A percentile compares a stretch with the other conserved stretches of the same genome.
Evolutionary conservation across 306 rosid genomes (phyloP).

Genomic region (Vachellia collinsii): DNA sequence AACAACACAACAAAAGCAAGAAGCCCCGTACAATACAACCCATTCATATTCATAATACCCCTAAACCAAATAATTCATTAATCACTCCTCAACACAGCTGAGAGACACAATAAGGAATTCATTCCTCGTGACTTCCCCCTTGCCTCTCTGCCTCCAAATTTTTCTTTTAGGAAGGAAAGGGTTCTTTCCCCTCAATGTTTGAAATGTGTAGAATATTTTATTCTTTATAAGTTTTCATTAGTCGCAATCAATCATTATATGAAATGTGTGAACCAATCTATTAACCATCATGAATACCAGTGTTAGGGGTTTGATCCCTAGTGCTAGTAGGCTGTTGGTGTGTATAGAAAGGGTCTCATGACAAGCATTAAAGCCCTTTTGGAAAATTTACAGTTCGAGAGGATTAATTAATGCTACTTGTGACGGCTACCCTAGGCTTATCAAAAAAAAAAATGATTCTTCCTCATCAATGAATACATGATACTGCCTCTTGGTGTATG

Average conservation of each 20-base stretch:
- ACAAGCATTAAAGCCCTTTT: too few species aligned
- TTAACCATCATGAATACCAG: not conserved
- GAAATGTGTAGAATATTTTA: not conserved
- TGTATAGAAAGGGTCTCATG: too few species aligned
- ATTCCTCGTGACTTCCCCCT: slow-evolving; percentile 10
- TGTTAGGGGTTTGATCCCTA: not conserved
- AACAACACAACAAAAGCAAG: not conserved
- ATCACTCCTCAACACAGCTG: slow-evolving; percentile 16
- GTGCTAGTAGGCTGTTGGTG: too few species aligned
- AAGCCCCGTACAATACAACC: not conserved
- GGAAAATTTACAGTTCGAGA: too few species aligned
- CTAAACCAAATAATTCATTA: not conserved
- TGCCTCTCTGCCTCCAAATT: not conserved
- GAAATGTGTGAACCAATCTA: not conserved
- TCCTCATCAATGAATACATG: not conserved
- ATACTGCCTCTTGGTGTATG: too few species aligned
- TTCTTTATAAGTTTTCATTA: not conserved
- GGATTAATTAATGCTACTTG: too few species aligned
- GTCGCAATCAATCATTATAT: not conserved
- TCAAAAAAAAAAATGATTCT: too few species aligned
- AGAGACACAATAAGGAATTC: slow-evolving; percentile 46
- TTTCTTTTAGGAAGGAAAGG: not conserved
- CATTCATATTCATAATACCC: not conserved
- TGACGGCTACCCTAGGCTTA: too few species aligned
- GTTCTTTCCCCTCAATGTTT: not conserved